A percentile compares a stretch with the other conserved stretches of the same genome.
phyloP scores from a whole-genome alignment of 257 asterid species.

The Nicotiana tomentosiformis region DNA sequence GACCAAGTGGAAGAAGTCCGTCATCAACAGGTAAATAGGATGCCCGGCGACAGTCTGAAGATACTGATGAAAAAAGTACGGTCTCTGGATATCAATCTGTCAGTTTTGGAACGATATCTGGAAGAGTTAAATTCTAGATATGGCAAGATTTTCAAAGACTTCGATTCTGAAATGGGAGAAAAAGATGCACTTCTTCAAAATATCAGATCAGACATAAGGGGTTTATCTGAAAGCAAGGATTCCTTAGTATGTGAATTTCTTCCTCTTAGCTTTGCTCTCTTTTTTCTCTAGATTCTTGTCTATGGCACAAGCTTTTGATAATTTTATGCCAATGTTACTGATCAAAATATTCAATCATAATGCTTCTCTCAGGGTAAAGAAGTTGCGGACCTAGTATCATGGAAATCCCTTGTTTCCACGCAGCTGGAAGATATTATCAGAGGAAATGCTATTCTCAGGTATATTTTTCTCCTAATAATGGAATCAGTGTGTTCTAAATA shows the following conservation, averaged over 20 bases:
- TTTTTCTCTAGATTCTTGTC: background rate
- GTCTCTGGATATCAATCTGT: constrained; percentile 78
- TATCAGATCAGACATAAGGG: constrained; percentile 48
- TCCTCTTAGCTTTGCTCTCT: background rate
- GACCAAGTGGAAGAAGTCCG: constrained; percentile 75
- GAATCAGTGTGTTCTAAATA: background rate
- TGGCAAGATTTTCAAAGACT: constrained; percentile 55
- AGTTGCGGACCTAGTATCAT: constrained; percentile 51
- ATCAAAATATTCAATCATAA: constrained; percentile 9
- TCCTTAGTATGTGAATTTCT: constrained; percentile 49
- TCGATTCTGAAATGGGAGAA: constrained; percentile 59
- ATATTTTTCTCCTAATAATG: background rate
- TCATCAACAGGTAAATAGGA: constrained; percentile 68
- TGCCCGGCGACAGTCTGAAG: constrained; percentile 97
- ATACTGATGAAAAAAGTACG: constrained; percentile 81
- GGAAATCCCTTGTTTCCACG: constrained; percentile 72
- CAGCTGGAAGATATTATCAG: constrained; percentile 57
- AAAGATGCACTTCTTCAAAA: constrained; percentile 49
- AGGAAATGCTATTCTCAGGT: constrained; percentile 78
- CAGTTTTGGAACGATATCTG: constrained; percentile 68
- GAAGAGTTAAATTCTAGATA: constrained; percentile 77
- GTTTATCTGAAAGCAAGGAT: constrained; percentile 59
- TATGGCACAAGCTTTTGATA: background rate
- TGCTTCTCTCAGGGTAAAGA: constrained; percentile 59
- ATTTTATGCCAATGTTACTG: background rate